Base-by-base conservation (phyloP, 2,329 filamentous ascomycete genomes). In the Helicocarpus griseus region DNA sequence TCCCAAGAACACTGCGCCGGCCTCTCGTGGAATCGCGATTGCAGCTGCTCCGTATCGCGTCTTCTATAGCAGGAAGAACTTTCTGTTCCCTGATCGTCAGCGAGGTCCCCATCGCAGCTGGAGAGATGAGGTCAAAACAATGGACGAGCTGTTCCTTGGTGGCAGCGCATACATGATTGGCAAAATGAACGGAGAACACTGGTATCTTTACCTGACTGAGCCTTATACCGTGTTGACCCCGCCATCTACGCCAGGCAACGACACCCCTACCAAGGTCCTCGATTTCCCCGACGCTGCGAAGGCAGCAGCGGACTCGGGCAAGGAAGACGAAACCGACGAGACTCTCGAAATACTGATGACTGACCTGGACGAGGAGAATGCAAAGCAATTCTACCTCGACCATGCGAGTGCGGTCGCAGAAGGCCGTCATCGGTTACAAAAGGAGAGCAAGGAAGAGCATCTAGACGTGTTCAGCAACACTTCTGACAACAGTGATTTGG, bases 131-230 rank as follows among this genome's bases (percentile, higher is more conserved):
- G 91, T 97, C 64, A 86, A 85, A 62, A 95, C 85, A 62, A 78
- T 98, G 56, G 93, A 98, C 72, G 85, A 87, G 66, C 87, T 90
- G 70, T 96, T 98, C 67, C 77, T 86, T 55, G 85, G 87, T 52
- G 93, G 93, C 51, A 97, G 91, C 69, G 93, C 93, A 48, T 98
- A 98, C 71, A 95, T 97, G 90, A 94, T 98, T 58, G 93, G 93
- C 64, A 97, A 96, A 74, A 97, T 97, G 91, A 98, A 98, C 61
- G 91, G 93, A 53, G 93, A 98, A 69, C 93, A 98, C 63, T 98
- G 93, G 93, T 97, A 97, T 68, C 76, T 98, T 51, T 98, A 98
- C 73, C 84, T 97, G 63, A 97, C 93, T 11, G 88, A 88, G 48
- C 91, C 93, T 17, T 84, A 86, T 66, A 84, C 81, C 45, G 75